A percentile compares a stretch with the other conserved stretches of the same genome.
Conservation (phyloP, 2,329 filamentous ascomycete species). For the Alternaria sp. region DNA sequence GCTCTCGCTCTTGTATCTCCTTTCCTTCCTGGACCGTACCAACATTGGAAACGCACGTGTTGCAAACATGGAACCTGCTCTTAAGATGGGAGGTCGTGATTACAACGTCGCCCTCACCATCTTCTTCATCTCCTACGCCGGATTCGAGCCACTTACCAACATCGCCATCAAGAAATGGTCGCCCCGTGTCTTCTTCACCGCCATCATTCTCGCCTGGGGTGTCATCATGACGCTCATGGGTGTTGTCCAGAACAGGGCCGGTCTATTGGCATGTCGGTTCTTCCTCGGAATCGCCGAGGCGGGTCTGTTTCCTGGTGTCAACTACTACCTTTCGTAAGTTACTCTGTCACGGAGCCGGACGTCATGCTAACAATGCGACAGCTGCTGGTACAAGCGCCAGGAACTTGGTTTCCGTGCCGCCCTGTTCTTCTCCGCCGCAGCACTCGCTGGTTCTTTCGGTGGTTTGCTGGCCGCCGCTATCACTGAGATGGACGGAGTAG, state of each 20-base stretch:
- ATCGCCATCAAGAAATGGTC: constrained; percentile 69
- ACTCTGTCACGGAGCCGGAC: neutral
- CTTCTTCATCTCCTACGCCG: constrained; percentile 67
- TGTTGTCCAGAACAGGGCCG: constrained; percentile 52
- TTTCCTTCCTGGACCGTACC: constrained; percentile 52
- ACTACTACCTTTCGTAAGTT: constrained; percentile 66
- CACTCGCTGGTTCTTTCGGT: constrained; percentile 68
- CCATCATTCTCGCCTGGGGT: constrained; percentile 61
- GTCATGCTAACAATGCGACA: constrained; percentile 20
- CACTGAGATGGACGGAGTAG: constrained; percentile 66
- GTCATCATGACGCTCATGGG: constrained; percentile 62
- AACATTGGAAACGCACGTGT: constrained; percentile 58
- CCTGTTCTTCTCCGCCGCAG: constrained; percentile 68
- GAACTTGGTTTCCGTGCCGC: constrained; percentile 64
- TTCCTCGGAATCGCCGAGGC: constrained; percentile 52
- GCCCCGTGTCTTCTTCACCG: constrained; percentile 54
- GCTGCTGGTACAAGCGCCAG: constrained; percentile 64
- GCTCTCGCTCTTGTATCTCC: constrained; percentile 54
- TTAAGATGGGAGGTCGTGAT: constrained; percentile 62
- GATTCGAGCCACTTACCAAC: constrained; percentile 65
- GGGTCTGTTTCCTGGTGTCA: constrained; percentile 51
- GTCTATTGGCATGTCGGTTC: constrained; percentile 48
- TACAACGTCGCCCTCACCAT: constrained; percentile 72
- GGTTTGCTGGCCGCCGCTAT: constrained; percentile 68
- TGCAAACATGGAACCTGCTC: constrained; percentile 40